Evolutionary conservation across 2,329 filamentous ascomycete genomes (phyloP), one percentile per base, ranked within the genome.

Genomic region (Exophiala oligosperma): DNA sequence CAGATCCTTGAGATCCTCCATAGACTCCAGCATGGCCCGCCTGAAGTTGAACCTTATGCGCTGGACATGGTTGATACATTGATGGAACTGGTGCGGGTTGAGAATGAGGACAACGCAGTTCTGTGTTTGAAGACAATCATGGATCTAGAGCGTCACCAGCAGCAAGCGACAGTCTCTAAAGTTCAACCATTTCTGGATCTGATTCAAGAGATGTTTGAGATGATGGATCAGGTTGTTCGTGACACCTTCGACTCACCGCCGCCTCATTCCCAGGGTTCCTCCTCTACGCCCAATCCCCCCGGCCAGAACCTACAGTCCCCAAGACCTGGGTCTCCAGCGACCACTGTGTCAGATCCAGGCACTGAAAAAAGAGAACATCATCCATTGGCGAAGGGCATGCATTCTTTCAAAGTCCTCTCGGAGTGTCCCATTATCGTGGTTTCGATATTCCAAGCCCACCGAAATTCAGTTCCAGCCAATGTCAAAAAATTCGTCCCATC

Each of bases 391-490:
- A 96, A 91, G 74, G 94, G 94, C 29, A 97, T 97, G 91, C 91
- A 96, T 72, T 99, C 94, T 1, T 99, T 99, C 83, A 99, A 97
- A 74, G 93, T 99, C 24, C 83, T 99, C 3, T 92, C 93, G 1
- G 94, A 99, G 73, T 99, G 94, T 67, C 94, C 94, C 0, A 99
- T 99, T 52, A 97, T 99, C 41, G 94, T 99, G 2, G 94, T 99
- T 1, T 97, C 93, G 3, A 91, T 99, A 64, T 97, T 99, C 72
- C 94, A 99, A 75, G 89, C 93, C 4, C 94, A 99, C 69, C 86
- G 92, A 49, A 80, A 76, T 48, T 88, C 88, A 4, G 93, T 96
- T 1, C 80, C 85, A 38, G 83, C 87, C 56, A 97, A 97, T 68
- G 92, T 99, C 51, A 92, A 90, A 75, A 83, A 88, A 8, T 97